Conservation (phyloP, 2,329 filamentous ascomycete genomes). For the Aspergillus fructus region DNA sequence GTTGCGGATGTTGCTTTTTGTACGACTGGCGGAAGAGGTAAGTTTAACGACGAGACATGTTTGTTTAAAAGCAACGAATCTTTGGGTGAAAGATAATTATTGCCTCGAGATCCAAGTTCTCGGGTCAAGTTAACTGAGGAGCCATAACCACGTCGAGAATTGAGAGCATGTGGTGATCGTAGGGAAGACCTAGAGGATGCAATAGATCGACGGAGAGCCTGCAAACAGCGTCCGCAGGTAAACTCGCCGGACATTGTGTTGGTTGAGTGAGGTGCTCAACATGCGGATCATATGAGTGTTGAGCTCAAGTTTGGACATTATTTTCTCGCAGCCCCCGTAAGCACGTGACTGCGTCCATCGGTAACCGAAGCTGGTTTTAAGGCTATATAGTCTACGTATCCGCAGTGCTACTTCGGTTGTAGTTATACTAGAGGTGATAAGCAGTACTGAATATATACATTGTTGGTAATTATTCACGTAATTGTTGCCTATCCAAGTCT, state of each 20-base stretch:
- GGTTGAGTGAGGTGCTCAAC: conserved; percentile 2
- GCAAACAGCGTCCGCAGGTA: conserved; percentile 42
- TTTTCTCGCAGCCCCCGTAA: not conserved
- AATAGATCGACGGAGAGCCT: conserved; percentile 33
- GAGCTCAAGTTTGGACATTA: not conserved
- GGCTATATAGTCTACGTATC: not conserved
- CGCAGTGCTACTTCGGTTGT: not conserved
- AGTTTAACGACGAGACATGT: conserved; percentile 12
- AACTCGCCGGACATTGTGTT: conserved; percentile 40
- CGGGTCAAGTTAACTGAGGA: conserved; percentile 25
- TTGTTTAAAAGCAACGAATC: conserved; percentile 21
- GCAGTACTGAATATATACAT: no score
- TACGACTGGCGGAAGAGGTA: conserved; percentile 18
- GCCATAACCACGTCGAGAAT: conserved; percentile 26
- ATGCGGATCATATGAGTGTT: conserved; percentile 9
- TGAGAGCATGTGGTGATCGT: conserved; percentile 25
- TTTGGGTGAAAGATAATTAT: conserved; percentile 20
- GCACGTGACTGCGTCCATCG: not conserved
- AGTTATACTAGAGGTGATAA: no score
- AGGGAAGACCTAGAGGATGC: conserved; percentile 22
- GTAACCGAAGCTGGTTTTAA: not conserved
- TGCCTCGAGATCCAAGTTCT: conserved; percentile 29
- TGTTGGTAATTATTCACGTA: not conserved
- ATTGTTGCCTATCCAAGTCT: not conserved
- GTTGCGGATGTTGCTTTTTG: conserved; percentile 30